Evolutionary conservation across 352 stramenopile genomes (phyloP).

Genomic region (Phytophthora hibernalis): DNA sequence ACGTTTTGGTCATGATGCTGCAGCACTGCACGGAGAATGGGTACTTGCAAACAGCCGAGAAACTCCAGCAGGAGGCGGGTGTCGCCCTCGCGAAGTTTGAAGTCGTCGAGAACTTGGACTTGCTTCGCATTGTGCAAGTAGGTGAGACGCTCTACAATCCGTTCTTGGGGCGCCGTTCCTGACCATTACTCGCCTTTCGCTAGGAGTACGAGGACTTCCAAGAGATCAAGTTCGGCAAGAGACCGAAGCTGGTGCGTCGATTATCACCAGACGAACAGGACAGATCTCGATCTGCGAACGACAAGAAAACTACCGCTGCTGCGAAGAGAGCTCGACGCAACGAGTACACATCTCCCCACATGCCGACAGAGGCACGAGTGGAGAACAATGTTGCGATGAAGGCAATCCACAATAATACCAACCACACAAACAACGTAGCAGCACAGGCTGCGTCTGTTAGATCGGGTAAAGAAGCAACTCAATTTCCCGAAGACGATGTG

Average conservation of each 20-base stretch:
- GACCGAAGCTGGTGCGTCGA: slow-evolving; percentile 84
- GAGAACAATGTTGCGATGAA: slow-evolving; percentile 83
- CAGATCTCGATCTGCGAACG: slow-evolving; percentile 47
- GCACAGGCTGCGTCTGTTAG: slow-evolving; percentile 4
- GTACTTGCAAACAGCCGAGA: slow-evolving; percentile 87
- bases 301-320: slow-evolving; percentile 64
- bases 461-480: slow-evolving; percentile 11
- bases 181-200: background rate
- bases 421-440: slow-evolving; percentile 16
- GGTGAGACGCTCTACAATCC: background rate
- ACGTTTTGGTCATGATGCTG: slow-evolving; percentile 86
- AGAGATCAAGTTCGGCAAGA: slow-evolving; percentile 92
- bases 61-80: slow-evolving; percentile 87
- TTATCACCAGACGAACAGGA: slow-evolving; percentile 71
- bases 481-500: slow-evolving; percentile 48
- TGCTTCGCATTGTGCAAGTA: slow-evolving; percentile 86
- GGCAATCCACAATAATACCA: slow-evolving; percentile 48
- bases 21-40: slow-evolving; percentile 89
- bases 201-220: slow-evolving; percentile 94
- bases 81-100: slow-evolving; percentile 90
- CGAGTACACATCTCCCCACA: slow-evolving; percentile 78
- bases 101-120: slow-evolving; percentile 93
- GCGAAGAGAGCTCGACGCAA: slow-evolving; percentile 76
- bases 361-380: slow-evolving; percentile 78
- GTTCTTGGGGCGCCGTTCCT: background rate